A percentile compares a stretch with the other conserved stretches of the same genome.
phyloP scores from a whole-genome alignment of 163 green algal species.

The Volvox carteri region DNA sequence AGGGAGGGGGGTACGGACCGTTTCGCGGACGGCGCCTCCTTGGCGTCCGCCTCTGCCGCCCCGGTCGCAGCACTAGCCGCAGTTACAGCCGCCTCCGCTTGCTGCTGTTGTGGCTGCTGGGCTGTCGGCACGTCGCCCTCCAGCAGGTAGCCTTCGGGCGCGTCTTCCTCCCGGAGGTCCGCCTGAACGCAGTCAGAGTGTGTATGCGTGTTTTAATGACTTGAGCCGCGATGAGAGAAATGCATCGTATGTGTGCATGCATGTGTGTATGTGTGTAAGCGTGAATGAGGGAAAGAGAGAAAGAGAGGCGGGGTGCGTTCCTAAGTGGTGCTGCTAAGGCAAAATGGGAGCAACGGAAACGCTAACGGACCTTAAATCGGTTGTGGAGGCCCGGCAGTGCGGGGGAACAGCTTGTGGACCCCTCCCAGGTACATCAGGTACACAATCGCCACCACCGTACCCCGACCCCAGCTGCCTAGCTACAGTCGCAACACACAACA shows the following conservation, averaged over 20 bases:
- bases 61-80: too few relatives aligned
- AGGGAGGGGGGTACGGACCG: not conserved
- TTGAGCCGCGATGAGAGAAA: not conserved
- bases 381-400: too few relatives aligned
- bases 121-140: conserved; percentile 39
- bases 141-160: conserved; percentile 79
- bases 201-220: not conserved
- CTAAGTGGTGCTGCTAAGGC: not conserved
- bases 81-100: too few relatives aligned
- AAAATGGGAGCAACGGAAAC: not conserved
- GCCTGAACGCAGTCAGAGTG: not conserved
- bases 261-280: not conserved
- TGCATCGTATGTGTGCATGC: not conserved
- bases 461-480: too few relatives aligned
- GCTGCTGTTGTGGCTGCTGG: not conserved
- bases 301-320: not conserved
- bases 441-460: too few relatives aligned
- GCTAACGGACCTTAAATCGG: too few relatives aligned
- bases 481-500: too few relatives aligned
- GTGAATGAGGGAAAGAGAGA: not conserved
- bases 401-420: too few relatives aligned
- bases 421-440: too few relatives aligned
- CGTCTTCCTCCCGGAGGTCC: conserved; percentile 59
- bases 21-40: not conserved
- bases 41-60: too few relatives aligned